These are phyloP conservation scores for Lachnum nothofagi DNA, from an alignment of 2,329 filamentous ascomycete genomes.

Conservation along the genomic window DNA sequence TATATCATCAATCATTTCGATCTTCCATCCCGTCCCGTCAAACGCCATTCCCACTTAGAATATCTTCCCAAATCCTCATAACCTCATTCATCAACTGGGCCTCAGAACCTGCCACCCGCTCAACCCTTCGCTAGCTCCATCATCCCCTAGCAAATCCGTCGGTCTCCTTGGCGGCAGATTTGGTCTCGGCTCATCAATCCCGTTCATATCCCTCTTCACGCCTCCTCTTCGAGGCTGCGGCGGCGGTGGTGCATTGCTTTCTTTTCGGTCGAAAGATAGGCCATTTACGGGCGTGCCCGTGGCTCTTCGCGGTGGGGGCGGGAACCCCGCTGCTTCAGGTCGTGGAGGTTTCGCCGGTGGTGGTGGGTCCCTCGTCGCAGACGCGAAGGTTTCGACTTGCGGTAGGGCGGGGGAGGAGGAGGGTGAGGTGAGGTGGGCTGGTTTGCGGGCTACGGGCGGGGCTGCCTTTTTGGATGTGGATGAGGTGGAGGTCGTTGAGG, in stretches of 20 bases:
- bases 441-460: constrained; percentile 33
- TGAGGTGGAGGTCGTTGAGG: constrained; percentile 25
- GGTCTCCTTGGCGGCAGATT: constrained; percentile 26
- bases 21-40: no score
- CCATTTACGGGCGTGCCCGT: constrained; percentile 9
- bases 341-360: constrained; percentile 11
- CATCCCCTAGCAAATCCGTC: constrained; percentile 27
- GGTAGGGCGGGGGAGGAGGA: constrained; percentile 20
- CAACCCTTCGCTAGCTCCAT: constrained; percentile 19
- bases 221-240: constrained; percentile 25
- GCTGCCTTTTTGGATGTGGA: constrained; percentile 28
- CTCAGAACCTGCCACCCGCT: constrained; percentile 29
- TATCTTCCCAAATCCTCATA: neutral
- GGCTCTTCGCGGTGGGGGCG: constrained; percentile 23
- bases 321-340: constrained; percentile 11
- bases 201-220: constrained; percentile 12
- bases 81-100: constrained; percentile 21
- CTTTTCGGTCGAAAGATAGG: constrained; percentile 4
- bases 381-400: constrained; percentile 11
- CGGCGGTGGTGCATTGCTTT: constrained; percentile 19
- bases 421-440: constrained; percentile 28
- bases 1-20: no score
- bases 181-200: constrained; percentile 23
- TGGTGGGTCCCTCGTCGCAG: constrained; percentile 9
- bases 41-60: neutral